A percentile compares a stretch with the other conserved stretches of the same genome.
Conservation (phyloP, 2,329 filamentous ascomycete genomes). For the Diaporthe ampelina region DNA sequence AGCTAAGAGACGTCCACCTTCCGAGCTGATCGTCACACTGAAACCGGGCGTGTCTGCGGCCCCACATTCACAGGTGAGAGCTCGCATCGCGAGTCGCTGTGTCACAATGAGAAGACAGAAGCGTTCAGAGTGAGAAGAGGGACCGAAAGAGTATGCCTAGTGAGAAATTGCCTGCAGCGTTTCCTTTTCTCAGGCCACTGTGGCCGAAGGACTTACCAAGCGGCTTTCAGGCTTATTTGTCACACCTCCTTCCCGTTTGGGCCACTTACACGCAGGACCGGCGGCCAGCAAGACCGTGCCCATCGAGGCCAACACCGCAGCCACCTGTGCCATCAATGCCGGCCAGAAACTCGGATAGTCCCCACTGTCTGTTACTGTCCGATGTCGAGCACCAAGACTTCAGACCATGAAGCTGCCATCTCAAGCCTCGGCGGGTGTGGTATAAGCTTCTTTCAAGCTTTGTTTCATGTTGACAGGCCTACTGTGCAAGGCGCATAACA, state of each 20-base stretch:
- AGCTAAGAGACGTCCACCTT: neutral
- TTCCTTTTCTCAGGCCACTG: neutral
- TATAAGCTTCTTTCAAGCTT: slow-evolving; percentile 39
- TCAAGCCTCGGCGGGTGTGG: neutral
- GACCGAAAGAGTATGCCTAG: neutral
- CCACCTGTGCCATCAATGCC: neutral
- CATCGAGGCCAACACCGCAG: neutral
- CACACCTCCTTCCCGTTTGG: slow-evolving; percentile 1
- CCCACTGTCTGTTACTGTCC: slow-evolving; percentile 4
- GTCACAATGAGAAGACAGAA: neutral
- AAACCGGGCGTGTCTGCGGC: slow-evolving; percentile 26
- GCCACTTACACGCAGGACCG: slow-evolving; percentile 4
- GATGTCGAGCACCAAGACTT: slow-evolving; percentile 3
- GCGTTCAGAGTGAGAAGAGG: neutral
- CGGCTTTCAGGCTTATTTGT: neutral
- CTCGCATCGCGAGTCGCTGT: slow-evolving; percentile 13
- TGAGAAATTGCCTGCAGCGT: neutral
- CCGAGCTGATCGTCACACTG: slow-evolving; percentile 29
- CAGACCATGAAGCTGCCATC: slow-evolving; percentile 19
- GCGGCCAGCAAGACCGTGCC: neutral
- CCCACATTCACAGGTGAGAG: slow-evolving; percentile 10
- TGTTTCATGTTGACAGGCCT: slow-evolving; percentile 44
- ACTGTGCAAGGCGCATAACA: slow-evolving; percentile 18
- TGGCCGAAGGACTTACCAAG: no score
- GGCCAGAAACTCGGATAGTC: neutral